Conservation (phyloP, 306 rosid species). For the Glycyrrhiza uralensis region DNA sequence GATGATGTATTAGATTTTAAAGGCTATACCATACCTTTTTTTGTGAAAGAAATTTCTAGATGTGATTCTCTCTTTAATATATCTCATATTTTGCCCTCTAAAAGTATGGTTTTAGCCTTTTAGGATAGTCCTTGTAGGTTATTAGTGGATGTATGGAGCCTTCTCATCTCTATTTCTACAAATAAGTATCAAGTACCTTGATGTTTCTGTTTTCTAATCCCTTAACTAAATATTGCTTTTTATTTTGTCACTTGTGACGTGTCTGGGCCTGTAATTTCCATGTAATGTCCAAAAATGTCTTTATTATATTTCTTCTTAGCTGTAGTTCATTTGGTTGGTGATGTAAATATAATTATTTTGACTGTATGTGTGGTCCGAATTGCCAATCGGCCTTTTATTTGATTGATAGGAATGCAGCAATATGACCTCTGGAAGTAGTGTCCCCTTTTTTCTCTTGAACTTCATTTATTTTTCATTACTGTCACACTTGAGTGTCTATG, state of each 20-base stretch:
- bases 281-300: neutral
- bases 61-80: neutral
- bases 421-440: neutral
- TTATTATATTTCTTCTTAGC: neutral
- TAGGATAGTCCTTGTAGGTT: neutral
- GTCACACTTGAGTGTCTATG: constrained; percentile 7
- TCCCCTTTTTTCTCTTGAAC: neutral
- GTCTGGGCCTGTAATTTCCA: neutral
- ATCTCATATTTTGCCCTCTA: neutral
- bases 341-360: neutral
- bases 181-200: neutral
- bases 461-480: neutral
- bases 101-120: neutral
- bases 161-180: neutral
- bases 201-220: neutral
- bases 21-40: neutral
- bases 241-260: neutral
- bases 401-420: neutral
- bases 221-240: neutral
- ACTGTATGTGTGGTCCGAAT: neutral
- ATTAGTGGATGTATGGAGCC: neutral
- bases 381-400: neutral
- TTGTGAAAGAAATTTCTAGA: neutral
- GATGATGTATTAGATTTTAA: neutral
- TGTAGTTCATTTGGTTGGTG: neutral